Conservation (phyloP, 805 yeast genomes). For the Trichomonascus vanleenenianus region DNA sequence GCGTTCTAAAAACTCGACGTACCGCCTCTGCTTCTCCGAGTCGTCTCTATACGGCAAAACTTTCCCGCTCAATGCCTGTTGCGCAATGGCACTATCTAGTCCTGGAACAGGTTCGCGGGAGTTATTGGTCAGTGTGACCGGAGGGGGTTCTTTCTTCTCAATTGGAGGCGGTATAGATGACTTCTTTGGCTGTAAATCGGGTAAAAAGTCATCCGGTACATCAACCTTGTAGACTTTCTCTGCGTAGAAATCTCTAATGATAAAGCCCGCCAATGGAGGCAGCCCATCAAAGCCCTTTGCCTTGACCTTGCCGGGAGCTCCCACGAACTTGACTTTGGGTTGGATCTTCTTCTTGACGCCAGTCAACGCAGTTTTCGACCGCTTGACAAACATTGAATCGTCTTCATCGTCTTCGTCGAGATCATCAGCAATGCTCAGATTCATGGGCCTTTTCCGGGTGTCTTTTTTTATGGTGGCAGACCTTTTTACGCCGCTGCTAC, state of each 20-base stretch:
- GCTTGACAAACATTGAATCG: constrained; percentile 12
- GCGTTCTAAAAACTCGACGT: constrained; percentile 15
- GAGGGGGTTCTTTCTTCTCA: too few species aligned
- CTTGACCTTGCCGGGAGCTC: too few species aligned
- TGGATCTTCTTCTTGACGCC: too few species aligned
- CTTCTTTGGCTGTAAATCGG: too few species aligned
- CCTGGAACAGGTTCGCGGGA: not conserved
- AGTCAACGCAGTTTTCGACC: too few species aligned
- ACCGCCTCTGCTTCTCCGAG: constrained; percentile 16
- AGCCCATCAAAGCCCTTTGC: too few species aligned
- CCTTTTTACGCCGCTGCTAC: not conserved
- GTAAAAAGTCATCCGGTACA: too few species aligned
- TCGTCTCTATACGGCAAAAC: constrained; percentile 18
- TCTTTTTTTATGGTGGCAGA: not conserved
- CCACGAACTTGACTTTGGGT: too few species aligned
- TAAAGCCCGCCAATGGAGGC: too few species aligned
- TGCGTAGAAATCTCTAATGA: too few species aligned
- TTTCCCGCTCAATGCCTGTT: constrained; percentile 14
- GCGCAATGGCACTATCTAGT: constrained; percentile 2
- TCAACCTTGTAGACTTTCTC: not conserved
- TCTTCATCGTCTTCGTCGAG: constrained; percentile 20
- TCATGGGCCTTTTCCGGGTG: constrained; percentile 11
- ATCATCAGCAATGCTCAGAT: constrained; percentile 18
- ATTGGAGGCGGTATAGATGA: not conserved
- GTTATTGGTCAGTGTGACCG: too few species aligned